Evolutionary conservation across 148 eudicot genomes (phyloP).

Genomic region (Dysphania ambrosioides): DNA sequence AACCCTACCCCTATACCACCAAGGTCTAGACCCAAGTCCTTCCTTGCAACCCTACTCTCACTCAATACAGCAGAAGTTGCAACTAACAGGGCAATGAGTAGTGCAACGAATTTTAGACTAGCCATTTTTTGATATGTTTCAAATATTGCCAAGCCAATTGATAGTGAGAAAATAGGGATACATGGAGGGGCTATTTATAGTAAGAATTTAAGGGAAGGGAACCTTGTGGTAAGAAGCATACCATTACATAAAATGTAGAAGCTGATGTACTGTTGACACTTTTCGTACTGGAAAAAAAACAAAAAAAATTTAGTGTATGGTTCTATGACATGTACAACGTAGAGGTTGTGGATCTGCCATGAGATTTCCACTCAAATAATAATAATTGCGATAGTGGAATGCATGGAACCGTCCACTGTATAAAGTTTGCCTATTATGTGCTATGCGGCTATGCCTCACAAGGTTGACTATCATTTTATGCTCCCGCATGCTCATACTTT

Average conservation of each 20-base stretch:
- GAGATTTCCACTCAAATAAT: constrained; percentile 23
- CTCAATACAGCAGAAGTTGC: constrained; percentile 17
- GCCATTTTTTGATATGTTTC: constrained; percentile 27
- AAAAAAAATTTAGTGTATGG: background rate
- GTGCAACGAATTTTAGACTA: constrained; percentile 17
- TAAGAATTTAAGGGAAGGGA: background rate
- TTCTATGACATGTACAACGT: constrained; percentile 16
- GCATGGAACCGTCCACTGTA: background rate
- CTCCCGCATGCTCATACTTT: constrained; percentile 20
- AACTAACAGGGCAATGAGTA: constrained; percentile 31
- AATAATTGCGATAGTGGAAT: constrained; percentile 9
- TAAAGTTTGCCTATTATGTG: no score
- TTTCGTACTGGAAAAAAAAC: background rate
- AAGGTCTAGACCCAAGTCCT: constrained; percentile 60
- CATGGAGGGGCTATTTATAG: constrained; percentile 25
- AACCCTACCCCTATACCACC: constrained; percentile 46
- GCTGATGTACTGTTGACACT: background rate
- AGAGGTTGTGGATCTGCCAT: constrained; percentile 16
- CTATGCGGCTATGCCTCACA: no score
- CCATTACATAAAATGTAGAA: background rate
- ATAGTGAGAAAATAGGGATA: constrained; percentile 14
- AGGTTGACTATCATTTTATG: constrained; percentile 1
- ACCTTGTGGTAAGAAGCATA: background rate
- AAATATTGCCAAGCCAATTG: background rate
- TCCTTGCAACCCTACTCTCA: constrained; percentile 60